Base-by-base conservation (phyloP, 176 grass and related monocot species). In the Pontederia crassipes region DNA sequence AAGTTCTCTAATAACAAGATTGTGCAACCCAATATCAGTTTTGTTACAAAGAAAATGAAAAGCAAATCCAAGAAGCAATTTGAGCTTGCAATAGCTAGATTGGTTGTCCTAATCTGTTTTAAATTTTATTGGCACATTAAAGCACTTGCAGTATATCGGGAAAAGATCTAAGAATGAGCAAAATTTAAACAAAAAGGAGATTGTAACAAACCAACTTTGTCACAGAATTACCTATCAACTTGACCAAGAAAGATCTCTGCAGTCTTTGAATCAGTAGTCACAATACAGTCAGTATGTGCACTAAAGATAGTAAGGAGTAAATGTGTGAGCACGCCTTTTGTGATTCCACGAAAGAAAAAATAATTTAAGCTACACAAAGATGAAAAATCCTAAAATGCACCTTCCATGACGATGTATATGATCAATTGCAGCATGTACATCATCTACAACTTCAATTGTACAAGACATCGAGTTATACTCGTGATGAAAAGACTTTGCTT, bases 361-460 rank as follows among this genome's bases (percentile, higher is more conserved):
- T 45, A 46, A 53, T 14, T 29, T 40, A 11, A 8, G 62, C 40
- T 28, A 54, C 2, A 55, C 48, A 59, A 51, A 29, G 3, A 5
- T 40, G 64, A 13, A 66, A 45, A 17, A 57, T 1, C 48, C 17
- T 29, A 62, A 52, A 61, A 65, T 16, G 35, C 77, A 98, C 93
- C 93, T 98, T 82, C 93, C 93, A 56, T 98, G 81, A 12, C 49
- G 68, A 80, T 92, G 87, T 79, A 98, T 98, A 69, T 98, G 93
- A 32, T 92, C 77, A 66, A 98, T 86, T 52, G 87, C 93, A 58
- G 75, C 65, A 59, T 92, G 67, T 68, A 88, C 82, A 83, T 89
- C 81, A 69, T 98, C 84, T 65, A 98, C 82, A 67, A 98, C 74
- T 72, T 98, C 87, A 77, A 98, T 4, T 6, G 87, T 85, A 67